These are phyloP conservation scores for Westerdykella ornata DNA, from an alignment of 2,329 filamentous ascomycete species.

Conservation along the genomic window DNA sequence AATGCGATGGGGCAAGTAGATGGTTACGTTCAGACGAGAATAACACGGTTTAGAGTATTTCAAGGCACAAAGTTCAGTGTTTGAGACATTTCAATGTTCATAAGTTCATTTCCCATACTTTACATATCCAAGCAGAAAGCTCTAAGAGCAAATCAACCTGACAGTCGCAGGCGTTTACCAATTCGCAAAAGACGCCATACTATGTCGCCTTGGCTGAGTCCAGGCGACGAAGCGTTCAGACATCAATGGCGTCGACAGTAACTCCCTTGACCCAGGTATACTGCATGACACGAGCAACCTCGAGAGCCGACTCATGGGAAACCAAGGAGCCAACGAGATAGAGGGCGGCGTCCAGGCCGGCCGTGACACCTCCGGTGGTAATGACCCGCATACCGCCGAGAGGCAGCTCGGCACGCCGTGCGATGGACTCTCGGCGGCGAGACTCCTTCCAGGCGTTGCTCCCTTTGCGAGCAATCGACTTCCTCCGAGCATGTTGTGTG, in stretches of 20 bases:
- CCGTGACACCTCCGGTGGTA: constrained; percentile 70
- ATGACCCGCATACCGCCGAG: constrained; percentile 65
- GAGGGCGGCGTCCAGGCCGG: constrained; percentile 74
- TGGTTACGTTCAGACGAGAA: too few relatives aligned
- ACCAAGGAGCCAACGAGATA: constrained; percentile 82
- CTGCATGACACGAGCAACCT: constrained; percentile 69
- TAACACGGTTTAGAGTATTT: constrained; percentile 7
- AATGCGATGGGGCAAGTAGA: too few relatives aligned
- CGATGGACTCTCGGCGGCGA: constrained; percentile 73
- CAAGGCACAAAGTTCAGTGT: constrained; percentile 5
- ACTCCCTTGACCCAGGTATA: constrained; percentile 81
- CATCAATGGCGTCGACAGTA: constrained; percentile 77
- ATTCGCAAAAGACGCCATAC: too few relatives aligned
- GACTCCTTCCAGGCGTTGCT: constrained; percentile 74
- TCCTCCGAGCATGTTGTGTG: constrained; percentile 34
- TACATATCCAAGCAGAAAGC: too few relatives aligned
- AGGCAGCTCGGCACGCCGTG: constrained; percentile 66
- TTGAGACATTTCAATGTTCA: too few relatives aligned
- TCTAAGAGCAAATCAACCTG: too few relatives aligned
- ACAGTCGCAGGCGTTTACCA: too few relatives aligned
- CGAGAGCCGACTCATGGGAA: constrained; percentile 66
- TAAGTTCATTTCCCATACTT: too few relatives aligned
- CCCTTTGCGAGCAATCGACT: constrained; percentile 60
- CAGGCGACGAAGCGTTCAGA: constrained; percentile 32
- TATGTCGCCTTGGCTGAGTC: background rate